Percentiles rank a stretch among this genome's conserved stretches.
These are phyloP conservation scores for Cucumis hystrix DNA, from an alignment of 306 rosid genomes.

Conservation along the genomic window DNA sequence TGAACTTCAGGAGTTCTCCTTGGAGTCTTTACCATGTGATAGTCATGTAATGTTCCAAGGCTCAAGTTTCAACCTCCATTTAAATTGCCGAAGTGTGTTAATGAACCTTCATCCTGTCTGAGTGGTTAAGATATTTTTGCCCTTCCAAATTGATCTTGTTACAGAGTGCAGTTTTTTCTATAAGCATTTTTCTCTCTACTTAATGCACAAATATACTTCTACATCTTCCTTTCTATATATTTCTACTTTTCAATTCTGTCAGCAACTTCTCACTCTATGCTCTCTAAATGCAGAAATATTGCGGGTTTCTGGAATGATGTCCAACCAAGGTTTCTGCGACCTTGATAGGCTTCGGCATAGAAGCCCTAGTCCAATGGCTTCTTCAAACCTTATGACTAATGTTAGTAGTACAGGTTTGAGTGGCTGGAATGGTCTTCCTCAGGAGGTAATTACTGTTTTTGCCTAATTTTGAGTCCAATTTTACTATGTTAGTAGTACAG, in stretches of 20 bases:
- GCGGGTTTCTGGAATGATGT: conserved; percentile 89
- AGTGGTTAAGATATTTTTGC: neutral
- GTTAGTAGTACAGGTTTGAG: conserved; percentile 63
- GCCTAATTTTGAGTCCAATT: no score
- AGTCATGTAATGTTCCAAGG: neutral
- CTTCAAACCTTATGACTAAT: conserved; percentile 76
- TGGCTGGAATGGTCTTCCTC: conserved; percentile 88
- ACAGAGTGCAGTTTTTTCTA: neutral
- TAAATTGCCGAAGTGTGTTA: neutral
- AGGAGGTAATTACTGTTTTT: conserved; percentile 42
- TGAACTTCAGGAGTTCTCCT: neutral
- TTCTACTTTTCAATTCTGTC: neutral
- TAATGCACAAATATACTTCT: neutral
- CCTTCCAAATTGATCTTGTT: neutral
- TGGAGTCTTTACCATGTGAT: neutral
- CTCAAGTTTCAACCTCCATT: neutral
- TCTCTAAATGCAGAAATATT: conserved; percentile 64
- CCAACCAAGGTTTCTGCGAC: conserved; percentile 96
- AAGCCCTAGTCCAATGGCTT: conserved; percentile 99
- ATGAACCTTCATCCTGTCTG: neutral
- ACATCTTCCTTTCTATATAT: neutral
- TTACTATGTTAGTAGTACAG: conserved; percentile 48
- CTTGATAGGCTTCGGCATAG: conserved; percentile 91
- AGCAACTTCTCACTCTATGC: neutral
- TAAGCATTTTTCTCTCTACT: neutral